Base-by-base conservation (phyloP, 768 basidiomycete genomes). In the Cubamyces lactineus region DNA sequence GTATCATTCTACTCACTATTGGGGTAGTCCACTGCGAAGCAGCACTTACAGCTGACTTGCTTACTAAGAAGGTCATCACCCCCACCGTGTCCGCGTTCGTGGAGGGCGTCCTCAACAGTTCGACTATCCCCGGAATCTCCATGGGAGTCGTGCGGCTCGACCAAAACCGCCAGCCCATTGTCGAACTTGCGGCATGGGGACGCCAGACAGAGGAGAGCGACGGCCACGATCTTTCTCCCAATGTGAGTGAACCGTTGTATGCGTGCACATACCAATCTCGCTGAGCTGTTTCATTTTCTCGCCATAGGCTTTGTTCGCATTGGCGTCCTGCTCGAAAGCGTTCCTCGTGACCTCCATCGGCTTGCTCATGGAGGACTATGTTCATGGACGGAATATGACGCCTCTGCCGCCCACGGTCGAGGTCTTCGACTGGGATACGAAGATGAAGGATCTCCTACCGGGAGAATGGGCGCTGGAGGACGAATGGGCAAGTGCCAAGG, bases 391-490 rank as follows among this genome's bases (percentile, higher is more conserved):
- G 19, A 73, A 75, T 53, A 45, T 45, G 3, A 71, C 70, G 2
- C 59, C 70, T 3, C 67, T 72, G 1, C 70, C 67, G 0, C 11
- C 58, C 8, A 55, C 53, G 2, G 52, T 71, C 3, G 21, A 47
- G 0, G 38, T 30, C 24, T 49, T 75, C 21, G 61, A 62, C 53
- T 74, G 71, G 73, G 59, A 68, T 39, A 71, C 73, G 7, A 72
- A 71, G 59, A 43, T 72, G 7, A 43, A 57, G 23, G 75, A 78
- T 43, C 16, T 80, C 9, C 67, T 82, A 1, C 78, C 79, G 0
- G 46, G 57, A 21, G 71, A 75, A 28, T 83, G 82, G 80, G 50
- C 67, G 53, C 73, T 81, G 24, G 68, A 72, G 66, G 80, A 82
- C 61, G 57, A 72, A 12, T 77, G 74, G 72, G 77, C 78, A 0